Percentiles rank a stretch among this genome's conserved stretches.
Evolutionary conservation across 371 early-diverging fungal genomes (phyloP).

Genomic region (Amoeboaphelidium protococcarum): DNA sequence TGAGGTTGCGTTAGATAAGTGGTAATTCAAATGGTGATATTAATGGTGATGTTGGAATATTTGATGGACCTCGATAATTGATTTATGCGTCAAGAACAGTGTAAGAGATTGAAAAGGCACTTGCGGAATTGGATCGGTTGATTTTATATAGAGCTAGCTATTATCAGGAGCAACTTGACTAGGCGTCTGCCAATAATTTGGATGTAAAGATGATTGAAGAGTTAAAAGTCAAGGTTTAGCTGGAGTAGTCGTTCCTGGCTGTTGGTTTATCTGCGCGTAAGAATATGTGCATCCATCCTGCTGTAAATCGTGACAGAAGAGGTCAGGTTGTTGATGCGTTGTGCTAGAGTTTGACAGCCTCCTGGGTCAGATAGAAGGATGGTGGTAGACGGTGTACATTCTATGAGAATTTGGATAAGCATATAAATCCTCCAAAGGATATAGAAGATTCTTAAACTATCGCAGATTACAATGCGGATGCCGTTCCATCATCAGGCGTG

Average conservation of each 20-base stretch:
- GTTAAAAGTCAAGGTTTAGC: constrained; percentile 10
- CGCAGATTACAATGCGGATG: too few species aligned
- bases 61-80: constrained; percentile 33
- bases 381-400: constrained; percentile 1
- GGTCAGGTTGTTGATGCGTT: constrained; percentile 67
- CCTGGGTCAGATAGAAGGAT: constrained; percentile 68
- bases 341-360: constrained; percentile 72
- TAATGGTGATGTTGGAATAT: too few species aligned
- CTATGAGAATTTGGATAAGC: constrained; percentile 55
- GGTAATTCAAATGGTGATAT: too few species aligned
- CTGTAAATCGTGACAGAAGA: constrained; percentile 50
- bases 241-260: constrained; percentile 61
- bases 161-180: too few species aligned
- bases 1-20: too few species aligned
- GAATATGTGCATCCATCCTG: constrained; percentile 85
- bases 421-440: too few species aligned
- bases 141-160: constrained; percentile 67
- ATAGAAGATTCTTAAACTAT: too few species aligned
- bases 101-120: constrained; percentile 96
- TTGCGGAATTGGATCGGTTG: constrained; percentile 80
- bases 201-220: too few species aligned
- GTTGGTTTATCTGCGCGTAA: constrained; percentile 83
- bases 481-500: constrained; percentile 61
- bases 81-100: constrained; percentile 94
- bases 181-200: too few species aligned